Percentiles rank a stretch among this genome's conserved stretches.
Evolutionary conservation across 129 eudicot genomes (phyloP).

Genomic region (Logfia minima): DNA sequence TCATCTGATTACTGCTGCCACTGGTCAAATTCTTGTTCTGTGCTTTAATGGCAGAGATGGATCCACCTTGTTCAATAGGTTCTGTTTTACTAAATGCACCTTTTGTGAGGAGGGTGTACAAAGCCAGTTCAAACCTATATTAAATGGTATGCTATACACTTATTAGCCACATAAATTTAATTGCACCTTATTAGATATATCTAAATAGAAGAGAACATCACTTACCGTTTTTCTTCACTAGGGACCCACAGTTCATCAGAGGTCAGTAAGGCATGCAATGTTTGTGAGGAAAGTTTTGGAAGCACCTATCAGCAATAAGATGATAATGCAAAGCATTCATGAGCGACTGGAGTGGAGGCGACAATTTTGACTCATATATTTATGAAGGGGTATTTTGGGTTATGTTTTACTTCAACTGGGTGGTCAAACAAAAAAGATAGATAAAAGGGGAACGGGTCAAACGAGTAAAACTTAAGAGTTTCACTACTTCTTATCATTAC

Average conservation of each 20-base stretch:
- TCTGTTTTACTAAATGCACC: constrained; percentile 57
- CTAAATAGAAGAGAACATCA: constrained; percentile 6
- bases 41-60: constrained; percentile 38
- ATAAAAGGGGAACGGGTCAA: neutral
- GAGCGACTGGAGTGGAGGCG: neutral
- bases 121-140: constrained; percentile 90
- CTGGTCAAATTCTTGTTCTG: constrained; percentile 47
- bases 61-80: constrained; percentile 45
- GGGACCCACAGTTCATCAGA: constrained; percentile 97
- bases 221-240: constrained; percentile 94
- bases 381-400: neutral
- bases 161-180: constrained; percentile 12
- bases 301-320: constrained; percentile 58
- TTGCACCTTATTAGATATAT: neutral
- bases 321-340: constrained; percentile 4
- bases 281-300: constrained; percentile 94
- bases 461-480: neutral
- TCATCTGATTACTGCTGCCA: constrained; percentile 32
- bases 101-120: constrained; percentile 71
- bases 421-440: neutral
- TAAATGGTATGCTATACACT: constrained; percentile 9
- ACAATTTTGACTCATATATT: neutral
- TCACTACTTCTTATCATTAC: neutral
- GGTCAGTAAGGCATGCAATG: constrained; percentile 82
- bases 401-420: neutral